Evolutionary conservation across 78 protist species (phyloP).

Genomic region (Dictyostelium citrinum): DNA sequence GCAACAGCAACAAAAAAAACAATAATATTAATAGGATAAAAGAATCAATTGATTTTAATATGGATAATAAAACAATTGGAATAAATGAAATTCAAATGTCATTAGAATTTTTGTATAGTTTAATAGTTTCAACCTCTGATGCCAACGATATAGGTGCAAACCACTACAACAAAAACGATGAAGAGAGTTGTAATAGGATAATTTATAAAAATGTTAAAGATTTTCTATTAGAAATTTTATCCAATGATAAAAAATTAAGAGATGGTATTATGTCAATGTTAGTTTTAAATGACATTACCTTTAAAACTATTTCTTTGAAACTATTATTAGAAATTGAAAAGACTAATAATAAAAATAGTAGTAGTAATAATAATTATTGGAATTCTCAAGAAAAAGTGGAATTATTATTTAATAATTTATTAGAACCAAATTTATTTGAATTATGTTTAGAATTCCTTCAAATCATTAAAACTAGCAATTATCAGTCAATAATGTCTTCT

Average conservation of each 20-base stretch:
- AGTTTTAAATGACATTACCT: background rate
- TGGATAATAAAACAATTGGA: background rate
- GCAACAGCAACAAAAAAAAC: background rate
- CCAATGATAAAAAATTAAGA: background rate
- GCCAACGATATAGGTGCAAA: background rate
- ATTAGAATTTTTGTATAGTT: background rate
- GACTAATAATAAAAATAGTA: background rate
- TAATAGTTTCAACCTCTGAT: background rate
- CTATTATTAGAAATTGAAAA: conserved; percentile 16
- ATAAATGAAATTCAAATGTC: background rate
- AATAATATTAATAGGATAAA: no score
- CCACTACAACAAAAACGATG: background rate
- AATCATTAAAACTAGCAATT: background rate
- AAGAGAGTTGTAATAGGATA: background rate
- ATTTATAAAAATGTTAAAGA: background rate
- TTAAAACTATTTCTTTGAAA: conserved; percentile 8
- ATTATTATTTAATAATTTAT: background rate
- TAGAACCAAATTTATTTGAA: background rate
- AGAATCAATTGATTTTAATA: background rate
- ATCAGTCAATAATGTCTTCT: background rate
- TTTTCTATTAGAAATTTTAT: background rate
- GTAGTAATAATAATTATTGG: background rate
- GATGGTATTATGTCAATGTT: background rate
- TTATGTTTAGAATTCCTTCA: conserved; percentile 12
- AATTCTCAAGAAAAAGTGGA: background rate